A percentile compares a stretch with the other conserved stretches of the same genome.
Conservation (phyloP, 441 rosid genomes). For the Biscutella laevigata region DNA sequence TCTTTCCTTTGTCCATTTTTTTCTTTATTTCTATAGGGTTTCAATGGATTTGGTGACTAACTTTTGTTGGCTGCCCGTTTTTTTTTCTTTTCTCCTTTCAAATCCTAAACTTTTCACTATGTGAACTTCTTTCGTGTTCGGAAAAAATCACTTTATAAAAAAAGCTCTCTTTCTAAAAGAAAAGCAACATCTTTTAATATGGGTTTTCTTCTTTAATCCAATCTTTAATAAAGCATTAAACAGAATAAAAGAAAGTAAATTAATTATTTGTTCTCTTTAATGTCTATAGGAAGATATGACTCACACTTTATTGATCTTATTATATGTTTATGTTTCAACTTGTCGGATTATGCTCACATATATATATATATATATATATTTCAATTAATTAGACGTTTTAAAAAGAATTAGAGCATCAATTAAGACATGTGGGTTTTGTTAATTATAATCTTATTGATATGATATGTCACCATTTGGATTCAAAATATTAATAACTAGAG, state of each 20-base stretch:
- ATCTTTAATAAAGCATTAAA: slow-evolving; percentile 40
- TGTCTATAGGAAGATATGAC: slow-evolving; percentile 16
- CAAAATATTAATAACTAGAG: no score
- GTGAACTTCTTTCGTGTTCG: slow-evolving; percentile 21
- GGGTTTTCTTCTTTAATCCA: slow-evolving; percentile 24
- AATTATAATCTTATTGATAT: not conserved
- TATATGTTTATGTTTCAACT: slow-evolving; percentile 22
- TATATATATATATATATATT: not conserved
- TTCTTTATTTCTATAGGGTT: slow-evolving; percentile 21
- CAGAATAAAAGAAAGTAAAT: slow-evolving; percentile 22
- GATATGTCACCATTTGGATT: not conserved
- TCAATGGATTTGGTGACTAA: slow-evolving; percentile 36
- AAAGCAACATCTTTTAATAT: slow-evolving; percentile 29
- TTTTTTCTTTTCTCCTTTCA: slow-evolving; percentile 16
- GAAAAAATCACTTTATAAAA: slow-evolving; percentile 19
- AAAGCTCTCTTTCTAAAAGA: slow-evolving; percentile 16
- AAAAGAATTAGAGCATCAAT: not conserved
- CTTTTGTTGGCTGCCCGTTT: slow-evolving; percentile 24
- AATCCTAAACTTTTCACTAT: slow-evolving; percentile 19
- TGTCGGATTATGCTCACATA: slow-evolving; percentile 5
- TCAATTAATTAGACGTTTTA: not conserved
- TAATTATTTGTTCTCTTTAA: not conserved
- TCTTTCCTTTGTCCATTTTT: slow-evolving; percentile 20
- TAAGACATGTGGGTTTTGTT: not conserved
- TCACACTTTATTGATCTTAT: slow-evolving; percentile 24